A percentile compares a stretch with the other conserved stretches of the same genome.
These are phyloP conservation scores for Apiospora sp. DNA, from an alignment of 2,329 filamentous ascomycete species.

Conservation along the genomic window DNA sequence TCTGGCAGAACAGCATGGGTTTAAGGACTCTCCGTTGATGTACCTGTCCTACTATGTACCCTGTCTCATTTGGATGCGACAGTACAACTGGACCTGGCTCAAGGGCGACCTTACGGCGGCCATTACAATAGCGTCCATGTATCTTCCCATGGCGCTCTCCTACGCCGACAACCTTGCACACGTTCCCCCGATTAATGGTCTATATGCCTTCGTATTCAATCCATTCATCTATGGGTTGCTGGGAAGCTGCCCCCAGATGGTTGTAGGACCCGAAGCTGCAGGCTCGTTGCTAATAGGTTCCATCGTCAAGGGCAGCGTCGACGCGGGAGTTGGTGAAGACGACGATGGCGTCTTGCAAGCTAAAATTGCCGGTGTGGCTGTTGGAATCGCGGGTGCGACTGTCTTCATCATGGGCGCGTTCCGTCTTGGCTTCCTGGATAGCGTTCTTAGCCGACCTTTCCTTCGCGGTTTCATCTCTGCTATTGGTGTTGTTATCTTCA, in stretches of 20 bases:
- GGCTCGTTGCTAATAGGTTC: constrained; percentile 90
- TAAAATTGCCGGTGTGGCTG: constrained; percentile 85
- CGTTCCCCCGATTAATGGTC: constrained; percentile 89
- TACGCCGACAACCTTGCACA: constrained; percentile 92
- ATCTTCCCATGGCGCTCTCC: constrained; percentile 95
- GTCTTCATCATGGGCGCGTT: constrained; percentile 88
- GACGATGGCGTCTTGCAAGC: constrained; percentile 75
- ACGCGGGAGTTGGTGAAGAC: constrained; percentile 69
- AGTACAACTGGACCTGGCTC: constrained; percentile 84
- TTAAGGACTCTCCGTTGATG: constrained; percentile 79
- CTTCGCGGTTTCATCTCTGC: constrained; percentile 95
- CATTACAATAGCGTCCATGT: constrained; percentile 97
- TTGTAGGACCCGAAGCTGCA: constrained; percentile 93
- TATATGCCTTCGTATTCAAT: constrained; percentile 94
- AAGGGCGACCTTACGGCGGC: constrained; percentile 88
- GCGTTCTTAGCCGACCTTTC: constrained; percentile 91
- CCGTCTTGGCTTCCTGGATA: constrained; percentile 90
- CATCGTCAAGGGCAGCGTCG: constrained; percentile 81
- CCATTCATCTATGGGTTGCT: constrained; percentile 90
- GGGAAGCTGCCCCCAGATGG: constrained; percentile 90
- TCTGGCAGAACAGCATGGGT: constrained; percentile 75
- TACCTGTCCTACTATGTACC: constrained; percentile 95
- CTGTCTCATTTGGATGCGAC: constrained; percentile 86
- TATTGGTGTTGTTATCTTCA: constrained; percentile 94
- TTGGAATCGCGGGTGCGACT: constrained; percentile 85